These are phyloP conservation scores for Corylus avellana DNA, from an alignment of 306 rosid species.

Conservation along the genomic window DNA sequence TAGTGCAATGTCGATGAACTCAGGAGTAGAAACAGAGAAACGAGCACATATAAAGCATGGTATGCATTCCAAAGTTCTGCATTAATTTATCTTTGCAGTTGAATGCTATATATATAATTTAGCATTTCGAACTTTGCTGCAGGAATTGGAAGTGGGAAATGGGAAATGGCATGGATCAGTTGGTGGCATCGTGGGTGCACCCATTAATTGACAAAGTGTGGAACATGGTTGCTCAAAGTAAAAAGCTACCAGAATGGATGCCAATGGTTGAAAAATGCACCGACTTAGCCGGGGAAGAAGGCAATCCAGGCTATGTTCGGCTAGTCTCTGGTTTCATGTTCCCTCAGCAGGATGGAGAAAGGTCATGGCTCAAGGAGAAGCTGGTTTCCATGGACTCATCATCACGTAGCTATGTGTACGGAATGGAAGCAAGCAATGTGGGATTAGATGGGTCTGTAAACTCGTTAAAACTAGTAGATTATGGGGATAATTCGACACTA, in stretches of 20 bases:
- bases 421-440: constrained; percentile 79
- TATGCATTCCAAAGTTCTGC: not conserved
- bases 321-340: constrained; percentile 79
- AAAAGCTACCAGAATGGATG: constrained; percentile 72
- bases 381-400: constrained; percentile 57
- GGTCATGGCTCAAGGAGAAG: constrained; percentile 90
- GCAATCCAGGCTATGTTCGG: constrained; percentile 55
- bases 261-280: constrained; percentile 79
- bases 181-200: constrained; percentile 59
- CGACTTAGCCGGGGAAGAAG: constrained; percentile 60
- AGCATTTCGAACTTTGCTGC: constrained; percentile 1
- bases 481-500: constrained; percentile 64
- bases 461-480: constrained; percentile 56
- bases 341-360: constrained; percentile 74
- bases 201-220: constrained; percentile 59
- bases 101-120: not conserved
- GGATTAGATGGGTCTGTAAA: constrained; percentile 76
- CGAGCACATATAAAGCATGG: not conserved
- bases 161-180: constrained; percentile 74
- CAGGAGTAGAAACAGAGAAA: not conserved
- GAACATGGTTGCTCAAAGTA: constrained; percentile 58
- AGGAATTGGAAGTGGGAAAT: constrained; percentile 40
- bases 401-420: constrained; percentile 50
- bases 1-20: not conserved
- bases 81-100: not conserved